Evolutionary conservation across 768 basidiomycete species (phyloP), one percentile per base, ranked within the genome.

Genomic region (Tulasnella sp.): DNA sequence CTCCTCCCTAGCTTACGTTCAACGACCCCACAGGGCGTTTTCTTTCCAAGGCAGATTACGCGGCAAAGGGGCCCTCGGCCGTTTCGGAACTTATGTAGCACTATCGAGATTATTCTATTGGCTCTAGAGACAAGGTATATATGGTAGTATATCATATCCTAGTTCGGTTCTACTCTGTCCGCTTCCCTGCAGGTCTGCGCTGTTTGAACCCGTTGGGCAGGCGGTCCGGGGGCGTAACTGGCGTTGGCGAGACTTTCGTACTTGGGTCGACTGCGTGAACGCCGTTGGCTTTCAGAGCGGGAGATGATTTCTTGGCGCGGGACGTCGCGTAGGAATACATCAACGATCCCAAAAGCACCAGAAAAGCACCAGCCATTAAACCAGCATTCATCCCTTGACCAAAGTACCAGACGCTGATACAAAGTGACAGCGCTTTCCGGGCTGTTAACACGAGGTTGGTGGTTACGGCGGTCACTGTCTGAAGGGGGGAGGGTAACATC

Each of bases 331-430:
- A 74, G 2, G 71, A 76, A 64, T 91, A 93, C 79, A 90, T 78
- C 15, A 91, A 80, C 77, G 90, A 91, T 29, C 91, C 91, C 4
- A 86, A 72, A 78, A 93, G 89, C 2, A 96, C 94, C 88, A 94
- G 89, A 3, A 81, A 83, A 3, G 92, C 92, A 31, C 94, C 94
- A 6, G 86, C 45, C 0, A 85, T 89, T 31, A 94, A 84, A 77
- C 89, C 88, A 0, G 81, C 75, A 77, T 92, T 92, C 88, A 91
- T 90, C 5, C 88, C 89, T 78, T 88, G 89, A 1, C 90, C 90
- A 80, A 93, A 94, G 88, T 89, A 93, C 91, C 91, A 93, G 9
- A 96, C 91, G 79, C 91, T 92, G 77, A 94, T 88, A 79, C 89
- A 90, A 29, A 96, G 85, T 78, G 91, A 92, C 68, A 93, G 82